Base-by-base conservation (phyloP, 345 rosid species). In the Iberis pinnata region DNA sequence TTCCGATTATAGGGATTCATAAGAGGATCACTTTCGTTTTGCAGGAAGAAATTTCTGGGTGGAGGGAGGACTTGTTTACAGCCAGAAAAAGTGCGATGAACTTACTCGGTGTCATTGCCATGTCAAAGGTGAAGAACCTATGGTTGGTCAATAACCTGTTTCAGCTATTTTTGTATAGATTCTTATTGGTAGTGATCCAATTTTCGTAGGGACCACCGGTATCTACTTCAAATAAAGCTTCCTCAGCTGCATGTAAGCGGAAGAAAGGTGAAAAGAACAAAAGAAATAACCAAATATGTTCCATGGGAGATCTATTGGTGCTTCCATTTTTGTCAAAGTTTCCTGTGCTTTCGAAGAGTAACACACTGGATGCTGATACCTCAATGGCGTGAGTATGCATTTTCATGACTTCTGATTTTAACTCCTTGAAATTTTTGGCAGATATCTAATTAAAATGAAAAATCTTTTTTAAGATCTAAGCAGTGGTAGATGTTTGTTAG, bases 71-170 rank as follows among this genome's bases (percentile, higher is more conserved):
- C 66, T 75, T 81, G 65, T 84, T 80, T 71, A 84, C 89, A 9
- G 89, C 84, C 54, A 80, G 96, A 63, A 88, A 88, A 72, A 84
- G 96, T 65, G 89, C 96, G 52, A 70, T 79, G 53, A 88, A 88
- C 68, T 73, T 88, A 54, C 89, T 88, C 35, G 86, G 88, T 71
- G 82, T 84, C 61, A 73, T 88, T 66, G 78, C 96, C 67, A 64
- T 74, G 76, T 84, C 89, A 68, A 84, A 79, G 81, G 94, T 84
- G 50, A 47, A 64, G 52, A 60, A 47, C 44, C 31, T 42, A 33
- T 59, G 18, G 27, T 56, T 47, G 18, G 43, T 60, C 27, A 2
- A 27, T 39, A 41, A 49, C n/a, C 48, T 41, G 19, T 69, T 7
- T 49, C 36, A 58, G 33, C 37, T 65, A 24, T 59, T 10, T 20